These are phyloP conservation scores for Botrytis pseudocinerea DNA, from an alignment of 2,329 filamentous ascomycete species.

Conservation along the genomic window DNA sequence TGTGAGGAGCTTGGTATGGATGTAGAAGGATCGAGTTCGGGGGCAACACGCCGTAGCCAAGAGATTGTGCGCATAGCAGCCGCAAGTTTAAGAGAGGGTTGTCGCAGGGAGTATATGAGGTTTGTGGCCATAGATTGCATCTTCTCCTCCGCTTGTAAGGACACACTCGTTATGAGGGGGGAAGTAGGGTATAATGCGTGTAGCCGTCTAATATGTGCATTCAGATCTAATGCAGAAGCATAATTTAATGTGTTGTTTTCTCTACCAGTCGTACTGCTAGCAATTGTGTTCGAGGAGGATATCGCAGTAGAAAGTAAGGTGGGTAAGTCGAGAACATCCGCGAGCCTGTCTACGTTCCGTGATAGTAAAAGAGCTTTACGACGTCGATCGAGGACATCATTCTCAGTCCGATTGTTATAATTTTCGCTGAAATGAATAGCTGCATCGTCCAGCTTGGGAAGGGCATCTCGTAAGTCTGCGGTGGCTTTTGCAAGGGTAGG, in stretches of 20 bases:
- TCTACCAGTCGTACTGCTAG: constrained; percentile 43
- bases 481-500: constrained; percentile 67
- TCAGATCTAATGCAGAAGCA: constrained; percentile 84
- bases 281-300: constrained; percentile 48
- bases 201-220: constrained; percentile 88
- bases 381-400: constrained; percentile 67
- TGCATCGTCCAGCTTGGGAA: constrained; percentile 77
- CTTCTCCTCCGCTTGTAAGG: constrained; percentile 75
- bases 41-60: constrained; percentile 84
- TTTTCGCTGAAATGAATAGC: constrained; percentile 79
- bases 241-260: constrained; percentile 66
- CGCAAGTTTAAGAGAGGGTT: constrained; percentile 80
- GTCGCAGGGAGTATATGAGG: constrained; percentile 74
- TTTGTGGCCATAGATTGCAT: constrained; percentile 88
- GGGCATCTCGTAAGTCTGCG: constrained; percentile 64
- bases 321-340: constrained; percentile 88
- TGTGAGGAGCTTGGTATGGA: constrained; percentile 30
- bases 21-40: constrained; percentile 64
- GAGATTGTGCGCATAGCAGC: constrained; percentile 87
- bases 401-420: constrained; percentile 73
- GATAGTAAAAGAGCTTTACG: constrained; percentile 79
- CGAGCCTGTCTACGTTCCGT: constrained; percentile 83
- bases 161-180: constrained; percentile 69
- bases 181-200: constrained; percentile 81
- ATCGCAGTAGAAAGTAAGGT: constrained; percentile 80